Percentiles rank a stretch among this genome's conserved stretches.
phyloP scores from a whole-genome alignment of 192 early-diverging fungal genomes.

The Mortierella claussenii region DNA sequence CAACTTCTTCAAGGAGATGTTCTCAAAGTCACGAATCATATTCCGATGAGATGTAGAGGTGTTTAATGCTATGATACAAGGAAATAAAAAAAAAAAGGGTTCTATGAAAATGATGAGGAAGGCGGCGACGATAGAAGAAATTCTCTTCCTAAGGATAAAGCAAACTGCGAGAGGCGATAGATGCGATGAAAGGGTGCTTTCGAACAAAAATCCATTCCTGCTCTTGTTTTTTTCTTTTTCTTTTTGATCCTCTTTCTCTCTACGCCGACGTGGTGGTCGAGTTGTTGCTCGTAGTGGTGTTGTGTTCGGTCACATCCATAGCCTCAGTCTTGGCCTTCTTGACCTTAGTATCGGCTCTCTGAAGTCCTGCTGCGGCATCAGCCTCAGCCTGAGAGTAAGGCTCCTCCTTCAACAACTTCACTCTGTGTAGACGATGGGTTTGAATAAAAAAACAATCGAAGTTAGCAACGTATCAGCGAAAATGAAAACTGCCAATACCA shows the following conservation, averaged over 20 bases:
- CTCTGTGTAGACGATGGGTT: too few relatives aligned
- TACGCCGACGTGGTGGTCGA: slow-evolving; percentile 26
- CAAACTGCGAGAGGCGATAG: background rate
- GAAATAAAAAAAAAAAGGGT: slow-evolving; percentile 1
- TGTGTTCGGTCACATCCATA: slow-evolving; percentile 33
- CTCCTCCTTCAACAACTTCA: slow-evolving; percentile 85
- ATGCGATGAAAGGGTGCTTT: too few relatives aligned
- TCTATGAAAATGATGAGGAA: too few relatives aligned
- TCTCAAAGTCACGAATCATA: too few relatives aligned
- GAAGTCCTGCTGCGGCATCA: slow-evolving; percentile 71
- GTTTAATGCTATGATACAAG: slow-evolving; percentile 38
- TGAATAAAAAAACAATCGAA: too few relatives aligned
- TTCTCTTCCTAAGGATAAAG: too few relatives aligned
- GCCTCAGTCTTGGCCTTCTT: slow-evolving; percentile 37
- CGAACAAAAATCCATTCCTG: background rate
- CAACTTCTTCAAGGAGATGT: too few relatives aligned
- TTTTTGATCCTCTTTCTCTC: background rate
- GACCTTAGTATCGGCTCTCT: slow-evolving; percentile 64
- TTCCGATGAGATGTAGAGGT: too few relatives aligned
- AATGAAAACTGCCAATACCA: background rate
- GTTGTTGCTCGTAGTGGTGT: slow-evolving; percentile 14
- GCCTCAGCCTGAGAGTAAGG: slow-evolving; percentile 95
- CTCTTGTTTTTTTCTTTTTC: background rate
- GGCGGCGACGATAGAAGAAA: too few relatives aligned
- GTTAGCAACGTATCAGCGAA: background rate